Evolutionary conservation across 495 filamentous ascomycete species (phyloP), one percentile per base, ranked within the genome.

Genomic region (Xylaria intraflava): DNA sequence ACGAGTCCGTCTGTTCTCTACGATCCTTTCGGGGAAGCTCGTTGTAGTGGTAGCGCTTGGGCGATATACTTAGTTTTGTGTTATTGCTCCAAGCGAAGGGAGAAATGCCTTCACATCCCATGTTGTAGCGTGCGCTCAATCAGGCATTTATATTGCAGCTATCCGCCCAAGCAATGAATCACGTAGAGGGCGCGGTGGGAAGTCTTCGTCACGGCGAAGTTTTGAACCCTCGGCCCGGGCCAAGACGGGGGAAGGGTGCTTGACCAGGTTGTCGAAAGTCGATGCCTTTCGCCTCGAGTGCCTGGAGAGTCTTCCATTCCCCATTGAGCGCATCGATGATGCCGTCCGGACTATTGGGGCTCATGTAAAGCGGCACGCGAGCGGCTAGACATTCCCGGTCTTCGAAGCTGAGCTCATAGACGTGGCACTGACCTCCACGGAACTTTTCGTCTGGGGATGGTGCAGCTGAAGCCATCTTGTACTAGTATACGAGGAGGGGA

Each of bases 91-190:
- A 30, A 49, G 12, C 19, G 24, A 26, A 31, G 47, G n/a, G n/a
- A n/a, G n/a, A n/a, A n/a, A n/a, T n/a, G n/a, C n/a, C n/a, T n/a
- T n/a, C n/a, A n/a, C n/a, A n/a, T n/a, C n/a, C n/a, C n/a, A n/a
- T n/a, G n/a, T n/a, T n/a, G n/a, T n/a, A n/a, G n/a, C n/a, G n/a
- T n/a, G n/a, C n/a, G n/a, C n/a, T n/a, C n/a, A n/a, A n/a, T n/a
- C n/a, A n/a, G n/a, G n/a, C n/a, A n/a, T n/a, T n/a, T n/a, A n/a
- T 50, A 50, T 38, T 16, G 47, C 35, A 17, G 47, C 47, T 36
- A 50, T 36, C 38, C 20, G 26, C 11, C 47, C 29, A 3, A 50
- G 47, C 23, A 50, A 38, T 6, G 7, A 14, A 38, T 50, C 30
- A 16, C 47, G 26, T 11, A 31, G 6, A 33, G 47, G 47, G 20